A percentile compares a stretch with the other conserved stretches of the same genome.
Evolutionary conservation across 1,139 yeast genomes (phyloP).

Genomic region (Taphrina flavorubra): DNA sequence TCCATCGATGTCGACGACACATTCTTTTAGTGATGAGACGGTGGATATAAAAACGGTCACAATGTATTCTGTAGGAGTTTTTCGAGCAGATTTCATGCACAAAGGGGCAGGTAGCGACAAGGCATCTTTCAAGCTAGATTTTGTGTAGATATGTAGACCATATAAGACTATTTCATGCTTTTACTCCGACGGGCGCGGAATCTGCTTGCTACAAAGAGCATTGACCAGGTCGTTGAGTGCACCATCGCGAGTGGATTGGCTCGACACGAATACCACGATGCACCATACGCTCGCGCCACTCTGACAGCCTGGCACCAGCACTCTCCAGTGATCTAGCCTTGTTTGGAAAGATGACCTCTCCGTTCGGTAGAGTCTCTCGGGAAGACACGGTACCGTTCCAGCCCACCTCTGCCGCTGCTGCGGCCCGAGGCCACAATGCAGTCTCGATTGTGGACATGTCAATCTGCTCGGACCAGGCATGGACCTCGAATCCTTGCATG

Average conservation of each 20-base stretch:
- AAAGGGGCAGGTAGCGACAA: constrained; percentile 3
- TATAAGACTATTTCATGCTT: no score
- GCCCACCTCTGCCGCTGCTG: constrained; percentile 58
- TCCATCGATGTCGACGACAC: constrained; percentile 42
- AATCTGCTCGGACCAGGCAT: constrained; percentile 58
- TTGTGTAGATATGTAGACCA: constrained; percentile 1
- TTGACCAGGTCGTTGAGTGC: constrained; percentile 36
- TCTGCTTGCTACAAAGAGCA: constrained; percentile 9
- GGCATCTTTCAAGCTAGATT: neutral
- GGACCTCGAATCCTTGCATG: constrained; percentile 58
- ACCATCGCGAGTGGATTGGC: constrained; percentile 36
- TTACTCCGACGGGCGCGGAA: no score
- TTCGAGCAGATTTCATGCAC: neutral
- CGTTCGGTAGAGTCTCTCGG: constrained; percentile 47
- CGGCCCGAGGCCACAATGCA: constrained; percentile 60
- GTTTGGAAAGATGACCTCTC: constrained; percentile 21
- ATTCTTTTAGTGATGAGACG: constrained; percentile 30
- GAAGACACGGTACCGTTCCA: constrained; percentile 58
- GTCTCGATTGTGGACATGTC: constrained; percentile 55
- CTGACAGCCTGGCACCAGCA: constrained; percentile 23
- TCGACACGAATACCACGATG: constrained; percentile 24
- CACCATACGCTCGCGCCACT: constrained; percentile 34
- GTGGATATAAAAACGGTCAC: no score
- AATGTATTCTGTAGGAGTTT: no score
- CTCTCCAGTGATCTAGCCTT: constrained; percentile 11